These are phyloP conservation scores for Sanguinoderma infundibulare DNA, from an alignment of 1,284 basidiomycete genomes.

Conservation along the genomic window DNA sequence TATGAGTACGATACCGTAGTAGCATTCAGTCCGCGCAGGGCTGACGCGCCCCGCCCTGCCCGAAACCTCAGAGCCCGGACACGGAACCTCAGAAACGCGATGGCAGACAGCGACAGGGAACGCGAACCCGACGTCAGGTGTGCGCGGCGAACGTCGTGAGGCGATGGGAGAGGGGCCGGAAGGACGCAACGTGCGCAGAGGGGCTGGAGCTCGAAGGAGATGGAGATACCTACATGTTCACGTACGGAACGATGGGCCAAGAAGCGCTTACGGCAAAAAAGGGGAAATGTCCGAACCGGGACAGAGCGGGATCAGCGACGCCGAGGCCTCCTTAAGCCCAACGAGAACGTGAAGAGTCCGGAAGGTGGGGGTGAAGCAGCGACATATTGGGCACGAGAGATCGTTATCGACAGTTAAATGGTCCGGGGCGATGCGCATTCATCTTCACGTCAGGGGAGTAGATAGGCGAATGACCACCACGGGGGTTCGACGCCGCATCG, in stretches of 20 bases:
- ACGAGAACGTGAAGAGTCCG: not conserved
- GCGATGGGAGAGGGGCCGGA: too few relatives aligned
- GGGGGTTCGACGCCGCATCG: not conserved
- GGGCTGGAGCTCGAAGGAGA: too few relatives aligned
- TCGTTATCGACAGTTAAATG: not conserved
- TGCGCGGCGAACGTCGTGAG: too few relatives aligned
- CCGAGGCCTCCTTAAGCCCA: not conserved
- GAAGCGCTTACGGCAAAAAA: not conserved
- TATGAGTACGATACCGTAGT: too few relatives aligned
- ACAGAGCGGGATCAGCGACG: not conserved
- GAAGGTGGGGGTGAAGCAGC: too few relatives aligned
- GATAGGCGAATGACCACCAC: not conserved
- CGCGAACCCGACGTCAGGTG: not conserved
- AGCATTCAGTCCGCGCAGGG: too few relatives aligned
- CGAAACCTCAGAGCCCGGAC: too few relatives aligned
- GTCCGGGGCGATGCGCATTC: not conserved
- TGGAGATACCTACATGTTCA: not conserved
- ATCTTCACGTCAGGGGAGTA: not conserved
- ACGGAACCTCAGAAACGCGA: too few relatives aligned
- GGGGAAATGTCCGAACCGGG: not conserved
- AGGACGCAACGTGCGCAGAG: too few relatives aligned
- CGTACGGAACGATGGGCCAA: not conserved
- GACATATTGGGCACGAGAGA: not conserved
- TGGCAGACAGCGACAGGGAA: not conserved
- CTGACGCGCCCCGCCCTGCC: too few relatives aligned